phyloP scores from a whole-genome alignment of 345 rosid species.

The Bruguiera gymnorhiza region DNA sequence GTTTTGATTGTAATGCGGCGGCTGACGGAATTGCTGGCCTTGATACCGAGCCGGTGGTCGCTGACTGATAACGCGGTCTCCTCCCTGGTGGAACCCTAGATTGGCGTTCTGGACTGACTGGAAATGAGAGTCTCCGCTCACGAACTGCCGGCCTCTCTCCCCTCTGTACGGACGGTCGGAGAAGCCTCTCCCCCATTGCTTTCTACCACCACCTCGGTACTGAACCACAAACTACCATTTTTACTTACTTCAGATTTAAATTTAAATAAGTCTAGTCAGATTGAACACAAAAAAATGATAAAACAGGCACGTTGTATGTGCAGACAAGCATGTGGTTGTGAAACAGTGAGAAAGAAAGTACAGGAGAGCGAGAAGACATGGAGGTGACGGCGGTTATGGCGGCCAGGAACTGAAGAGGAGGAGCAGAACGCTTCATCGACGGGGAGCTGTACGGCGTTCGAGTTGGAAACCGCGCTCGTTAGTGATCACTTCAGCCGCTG shows the following conservation, averaged over 20 bases:
- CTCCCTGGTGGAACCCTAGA: constrained; percentile 34
- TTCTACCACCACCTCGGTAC: constrained; percentile 55
- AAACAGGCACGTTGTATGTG: too few species aligned
- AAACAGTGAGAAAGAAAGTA: constrained; percentile 20
- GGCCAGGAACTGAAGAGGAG: constrained; percentile 23
- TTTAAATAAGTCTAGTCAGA: neutral
- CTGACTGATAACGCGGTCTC: constrained; percentile 10
- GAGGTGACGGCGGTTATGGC: constrained; percentile 22
- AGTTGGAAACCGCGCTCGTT: neutral
- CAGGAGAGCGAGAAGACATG: constrained; percentile 54
- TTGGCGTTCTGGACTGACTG: constrained; percentile 47
- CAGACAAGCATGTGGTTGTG: neutral
- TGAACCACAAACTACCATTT: constrained; percentile 25
- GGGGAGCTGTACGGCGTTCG: neutral
- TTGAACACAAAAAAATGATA: neutral
- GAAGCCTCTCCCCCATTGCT: constrained; percentile 49
- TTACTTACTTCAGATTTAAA: neutral
- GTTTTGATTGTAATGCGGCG: constrained; percentile 21
- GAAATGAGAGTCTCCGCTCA: constrained; percentile 47
- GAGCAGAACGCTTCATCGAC: constrained; percentile 41
- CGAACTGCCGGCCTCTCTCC: constrained; percentile 32
- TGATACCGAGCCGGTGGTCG: constrained; percentile 18
- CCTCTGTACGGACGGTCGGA: constrained; percentile 41
- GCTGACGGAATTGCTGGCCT: constrained; percentile 28
- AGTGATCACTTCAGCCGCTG: neutral